Evolutionary conservation across 495 filamentous ascomycete genomes (phyloP).

Genomic region (Penicillium goetzii): DNA sequence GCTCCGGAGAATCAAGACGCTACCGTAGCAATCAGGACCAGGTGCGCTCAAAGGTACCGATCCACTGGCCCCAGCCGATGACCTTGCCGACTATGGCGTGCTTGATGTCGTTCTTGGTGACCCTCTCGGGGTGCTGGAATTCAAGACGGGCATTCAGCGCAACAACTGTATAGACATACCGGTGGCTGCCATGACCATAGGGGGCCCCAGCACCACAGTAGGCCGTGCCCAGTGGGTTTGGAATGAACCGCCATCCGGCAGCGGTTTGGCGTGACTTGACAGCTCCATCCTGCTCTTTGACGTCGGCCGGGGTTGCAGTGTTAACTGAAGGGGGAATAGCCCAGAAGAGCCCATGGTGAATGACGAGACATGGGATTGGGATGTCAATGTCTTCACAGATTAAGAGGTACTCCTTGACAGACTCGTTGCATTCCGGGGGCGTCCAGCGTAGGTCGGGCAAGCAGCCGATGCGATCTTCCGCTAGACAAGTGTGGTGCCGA

Average conservation of each 20-base stretch:
- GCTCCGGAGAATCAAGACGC: neutral
- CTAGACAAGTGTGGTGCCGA: constrained; percentile 40
- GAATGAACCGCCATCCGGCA: constrained; percentile 49
- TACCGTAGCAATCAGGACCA: constrained; percentile 24
- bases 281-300: constrained; percentile 31
- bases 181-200: constrained; percentile 52
- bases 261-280: constrained; percentile 24
- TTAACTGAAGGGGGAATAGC: constrained; percentile 43
- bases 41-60: constrained; percentile 50
- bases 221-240: constrained; percentile 32
- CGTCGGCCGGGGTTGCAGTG: constrained; percentile 35
- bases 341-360: constrained; percentile 52
- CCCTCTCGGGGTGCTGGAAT: constrained; percentile 32
- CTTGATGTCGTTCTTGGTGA: constrained; percentile 47
- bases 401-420: constrained; percentile 52
- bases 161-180: constrained; percentile 55
- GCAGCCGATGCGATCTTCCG: constrained; percentile 39
- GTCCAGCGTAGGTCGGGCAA: constrained; percentile 50
- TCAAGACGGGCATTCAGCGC: constrained; percentile 47
- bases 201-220: constrained; percentile 49
- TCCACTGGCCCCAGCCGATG: constrained; percentile 55
- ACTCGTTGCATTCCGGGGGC: constrained; percentile 19
- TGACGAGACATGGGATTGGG: constrained; percentile 47
- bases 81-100: constrained; percentile 51
- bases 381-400: constrained; percentile 56